Evolutionary conservation across 2,329 filamentous ascomycete species (phyloP).

Genomic region (Aspergillus floridensis): DNA sequence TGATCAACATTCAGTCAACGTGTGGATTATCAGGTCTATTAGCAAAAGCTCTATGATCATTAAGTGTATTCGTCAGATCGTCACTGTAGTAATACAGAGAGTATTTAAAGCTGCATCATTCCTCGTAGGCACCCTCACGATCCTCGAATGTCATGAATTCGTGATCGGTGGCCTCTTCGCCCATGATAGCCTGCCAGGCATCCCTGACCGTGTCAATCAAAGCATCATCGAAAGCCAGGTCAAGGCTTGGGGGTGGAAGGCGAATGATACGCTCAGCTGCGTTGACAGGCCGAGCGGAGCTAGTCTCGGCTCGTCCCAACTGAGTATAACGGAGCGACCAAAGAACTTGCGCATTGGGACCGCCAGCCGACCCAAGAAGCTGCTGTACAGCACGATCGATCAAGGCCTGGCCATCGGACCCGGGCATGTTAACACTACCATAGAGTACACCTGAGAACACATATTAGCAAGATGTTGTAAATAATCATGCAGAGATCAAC

Average conservation of each 20-base stretch:
- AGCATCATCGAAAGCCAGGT: constrained; percentile 72
- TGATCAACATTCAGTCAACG: neutral
- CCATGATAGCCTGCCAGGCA: constrained; percentile 67
- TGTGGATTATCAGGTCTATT: neutral
- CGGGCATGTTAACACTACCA: constrained; percentile 45
- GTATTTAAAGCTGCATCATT: constrained; percentile 14
- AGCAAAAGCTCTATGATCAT: neutral
- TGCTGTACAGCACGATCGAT: constrained; percentile 36
- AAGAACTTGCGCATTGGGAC: constrained; percentile 39
- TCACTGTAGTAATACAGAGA: neutral
- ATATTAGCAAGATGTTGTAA: constrained; percentile 35
- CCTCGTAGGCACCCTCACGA: constrained; percentile 60
- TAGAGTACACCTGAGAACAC: constrained; percentile 56
- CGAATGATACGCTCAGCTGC: constrained; percentile 49
- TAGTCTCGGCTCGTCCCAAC: constrained; percentile 25
- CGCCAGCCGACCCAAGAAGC: constrained; percentile 41
- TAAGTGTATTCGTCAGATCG: neutral
- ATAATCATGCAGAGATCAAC: constrained; percentile 17
- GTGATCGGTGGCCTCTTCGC: constrained; percentile 48
- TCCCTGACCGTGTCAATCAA: constrained; percentile 64
- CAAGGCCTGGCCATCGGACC: constrained; percentile 40
- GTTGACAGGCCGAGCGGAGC: constrained; percentile 10
- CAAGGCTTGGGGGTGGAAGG: constrained; percentile 60
- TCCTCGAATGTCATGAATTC: constrained; percentile 78
- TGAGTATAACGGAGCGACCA: constrained; percentile 57